Percentiles rank a stretch among this genome's conserved stretches.
Evolutionary conservation across 345 rosid genomes (phyloP).

Genomic region (Syzygium aromaticum): DNA sequence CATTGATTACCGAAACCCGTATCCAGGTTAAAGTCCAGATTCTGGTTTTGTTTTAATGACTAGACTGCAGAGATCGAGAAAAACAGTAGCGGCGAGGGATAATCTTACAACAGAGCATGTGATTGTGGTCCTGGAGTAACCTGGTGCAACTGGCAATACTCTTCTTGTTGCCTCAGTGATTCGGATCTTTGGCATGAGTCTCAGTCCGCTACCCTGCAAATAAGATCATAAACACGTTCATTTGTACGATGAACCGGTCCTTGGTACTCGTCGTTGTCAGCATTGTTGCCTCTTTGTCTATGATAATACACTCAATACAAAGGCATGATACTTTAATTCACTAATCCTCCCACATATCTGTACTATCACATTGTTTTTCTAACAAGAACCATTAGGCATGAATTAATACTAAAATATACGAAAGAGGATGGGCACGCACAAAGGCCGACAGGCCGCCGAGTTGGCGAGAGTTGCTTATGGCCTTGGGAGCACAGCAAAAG

Average conservation of each 20-base stretch:
- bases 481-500: not conserved
- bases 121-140: conserved; percentile 19
- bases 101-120: conserved; percentile 43
- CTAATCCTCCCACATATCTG: not conserved
- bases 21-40: not conserved
- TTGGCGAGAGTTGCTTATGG: not conserved
- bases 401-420: not conserved
- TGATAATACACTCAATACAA: not conserved
- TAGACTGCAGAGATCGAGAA: not conserved
- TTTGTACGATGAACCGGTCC: not conserved
- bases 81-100: not conserved
- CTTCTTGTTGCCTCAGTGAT: conserved; percentile 13
- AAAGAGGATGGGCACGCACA: not conserved
- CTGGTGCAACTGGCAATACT: conserved; percentile 9
- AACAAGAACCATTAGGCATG: not conserved
- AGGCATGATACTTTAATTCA: not conserved
- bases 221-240: not conserved
- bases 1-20: not conserved
- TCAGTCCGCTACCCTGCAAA: conserved; percentile 28
- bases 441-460: conserved; percentile 1
- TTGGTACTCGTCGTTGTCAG: not conserved
- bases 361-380: not conserved
- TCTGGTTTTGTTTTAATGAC: not conserved
- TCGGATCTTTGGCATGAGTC: conserved; percentile 17
- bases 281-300: not conserved